phyloP scores from a whole-genome alignment of 2,329 filamentous ascomycete species.

The Phialophora verrucosa region DNA sequence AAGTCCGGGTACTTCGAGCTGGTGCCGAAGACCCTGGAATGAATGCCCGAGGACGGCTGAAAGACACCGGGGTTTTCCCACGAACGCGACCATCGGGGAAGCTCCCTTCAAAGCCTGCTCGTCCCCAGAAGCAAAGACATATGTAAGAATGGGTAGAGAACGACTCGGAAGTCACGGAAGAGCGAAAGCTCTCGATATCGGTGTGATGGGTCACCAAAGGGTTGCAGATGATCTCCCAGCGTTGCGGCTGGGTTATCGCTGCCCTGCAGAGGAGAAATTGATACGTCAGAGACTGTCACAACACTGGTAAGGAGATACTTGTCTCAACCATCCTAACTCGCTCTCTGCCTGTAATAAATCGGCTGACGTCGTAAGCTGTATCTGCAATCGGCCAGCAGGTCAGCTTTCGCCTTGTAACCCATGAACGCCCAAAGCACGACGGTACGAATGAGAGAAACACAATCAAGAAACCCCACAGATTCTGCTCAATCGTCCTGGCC shows the following conservation, averaged over 20 bases:
- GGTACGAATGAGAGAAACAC: slow-evolving; percentile 18
- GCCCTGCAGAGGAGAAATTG: slow-evolving; percentile 23
- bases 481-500: slow-evolving; percentile 58
- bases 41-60: background rate
- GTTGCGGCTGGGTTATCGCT: slow-evolving; percentile 5
- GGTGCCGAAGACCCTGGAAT: background rate
- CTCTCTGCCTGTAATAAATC: slow-evolving; percentile 6
- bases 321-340: slow-evolving; percentile 19
- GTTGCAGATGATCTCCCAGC: slow-evolving; percentile 6
- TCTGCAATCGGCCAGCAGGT: slow-evolving; percentile 32
- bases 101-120: background rate
- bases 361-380: slow-evolving; percentile 13
- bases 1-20: background rate
- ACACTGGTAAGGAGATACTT: slow-evolving; percentile 32
- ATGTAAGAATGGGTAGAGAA: background rate
- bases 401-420: slow-evolving; percentile 29
- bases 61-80: background rate
- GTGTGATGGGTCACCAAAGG: background rate
- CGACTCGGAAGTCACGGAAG: background rate
- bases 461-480: background rate
- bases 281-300: slow-evolving; percentile 29
- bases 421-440: slow-evolving; percentile 28
- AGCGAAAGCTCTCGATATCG: background rate
- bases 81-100: background rate
- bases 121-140: background rate